Conservation (phyloP, 208 protist species). For the Vickermania spadyakhi region DNA sequence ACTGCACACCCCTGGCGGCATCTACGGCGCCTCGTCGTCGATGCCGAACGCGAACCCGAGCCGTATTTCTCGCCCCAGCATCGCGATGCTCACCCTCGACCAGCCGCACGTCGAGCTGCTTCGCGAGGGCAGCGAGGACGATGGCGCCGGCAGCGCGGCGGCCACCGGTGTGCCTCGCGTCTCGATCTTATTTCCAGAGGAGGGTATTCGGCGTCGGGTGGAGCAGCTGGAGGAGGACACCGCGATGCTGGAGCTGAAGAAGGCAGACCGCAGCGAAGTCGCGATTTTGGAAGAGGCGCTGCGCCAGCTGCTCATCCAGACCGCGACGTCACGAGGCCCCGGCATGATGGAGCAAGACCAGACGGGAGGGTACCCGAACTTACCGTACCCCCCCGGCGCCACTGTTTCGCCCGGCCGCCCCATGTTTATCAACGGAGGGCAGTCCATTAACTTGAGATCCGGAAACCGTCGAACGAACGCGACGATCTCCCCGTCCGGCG, state of each 20-base stretch:
- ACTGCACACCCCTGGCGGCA: neutral
- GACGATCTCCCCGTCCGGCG: slow-evolving; percentile 30
- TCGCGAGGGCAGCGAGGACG: slow-evolving; percentile 13
- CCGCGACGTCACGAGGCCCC: neutral
- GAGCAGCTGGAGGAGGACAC: slow-evolving; percentile 61
- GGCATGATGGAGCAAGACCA: neutral
- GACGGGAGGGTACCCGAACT: neutral
- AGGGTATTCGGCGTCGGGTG: slow-evolving; percentile 52
- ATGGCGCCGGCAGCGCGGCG: slow-evolving; percentile 7
- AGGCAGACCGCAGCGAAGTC: slow-evolving; percentile 69
- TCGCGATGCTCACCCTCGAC: neutral
- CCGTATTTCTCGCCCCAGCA: neutral
- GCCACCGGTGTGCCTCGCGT: slow-evolving; percentile 12
- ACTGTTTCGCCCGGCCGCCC: slow-evolving; percentile 25
- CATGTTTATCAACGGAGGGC: slow-evolving; percentile 39
- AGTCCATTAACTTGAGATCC: slow-evolving; percentile 40
- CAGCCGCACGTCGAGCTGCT: slow-evolving; percentile 42
- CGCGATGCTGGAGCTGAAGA: slow-evolving; percentile 61
- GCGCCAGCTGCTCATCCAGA: slow-evolving; percentile 11
- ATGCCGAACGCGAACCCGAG: neutral
- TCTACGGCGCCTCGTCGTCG: neutral
- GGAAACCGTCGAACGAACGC: slow-evolving; percentile 33
- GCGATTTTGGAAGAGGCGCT: slow-evolving; percentile 40
- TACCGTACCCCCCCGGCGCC: neutral
- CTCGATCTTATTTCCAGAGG: slow-evolving; percentile 29